Evolutionary conservation across 2,329 filamentous ascomycete species (phyloP).

Genomic region (Nakataea oryzae): DNA sequence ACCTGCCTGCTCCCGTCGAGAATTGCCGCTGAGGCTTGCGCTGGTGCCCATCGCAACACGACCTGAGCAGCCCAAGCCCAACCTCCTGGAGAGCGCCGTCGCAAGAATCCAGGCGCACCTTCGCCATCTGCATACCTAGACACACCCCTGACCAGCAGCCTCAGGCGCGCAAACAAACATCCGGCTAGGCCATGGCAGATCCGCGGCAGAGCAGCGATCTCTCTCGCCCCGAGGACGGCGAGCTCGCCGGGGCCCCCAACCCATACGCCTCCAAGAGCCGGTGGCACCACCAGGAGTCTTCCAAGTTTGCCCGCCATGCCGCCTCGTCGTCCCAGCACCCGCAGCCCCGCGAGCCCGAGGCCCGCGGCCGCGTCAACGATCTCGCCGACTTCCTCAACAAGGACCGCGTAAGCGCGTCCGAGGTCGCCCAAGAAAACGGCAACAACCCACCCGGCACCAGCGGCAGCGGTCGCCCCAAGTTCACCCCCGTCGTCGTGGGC

Average conservation of each 20-base stretch:
- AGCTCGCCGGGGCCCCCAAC: conserved; percentile 20
- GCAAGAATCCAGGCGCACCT: background rate
- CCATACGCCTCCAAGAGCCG: conserved; percentile 44
- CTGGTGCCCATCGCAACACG: too few species aligned
- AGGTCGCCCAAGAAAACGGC: conserved; percentile 4
- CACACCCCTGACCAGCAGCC: conserved; percentile 1
- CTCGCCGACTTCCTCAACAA: conserved; percentile 47
- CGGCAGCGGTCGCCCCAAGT: conserved; percentile 19
- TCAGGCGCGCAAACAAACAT: too few species aligned
- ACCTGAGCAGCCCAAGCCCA: background rate
- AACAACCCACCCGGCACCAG: background rate
- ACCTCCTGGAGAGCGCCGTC: background rate
- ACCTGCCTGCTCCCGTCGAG: background rate
- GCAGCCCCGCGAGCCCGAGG: conserved; percentile 25
- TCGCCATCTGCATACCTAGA: background rate
- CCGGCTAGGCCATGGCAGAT: conserved; percentile 8
- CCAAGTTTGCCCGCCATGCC: conserved; percentile 40
- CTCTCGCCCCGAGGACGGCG: background rate
- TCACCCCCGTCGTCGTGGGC: conserved; percentile 39
- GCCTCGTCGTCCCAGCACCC: conserved; percentile 14
- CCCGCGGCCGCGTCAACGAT: conserved; percentile 33
- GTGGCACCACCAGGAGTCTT: conserved; percentile 57
- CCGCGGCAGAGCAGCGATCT: conserved; percentile 1
- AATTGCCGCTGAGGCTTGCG: background rate
- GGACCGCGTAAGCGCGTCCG: conserved; percentile 35